phyloP scores from a whole-genome alignment of 768 basidiomycete species.

The Sporobolomyces phaffii region DNA sequence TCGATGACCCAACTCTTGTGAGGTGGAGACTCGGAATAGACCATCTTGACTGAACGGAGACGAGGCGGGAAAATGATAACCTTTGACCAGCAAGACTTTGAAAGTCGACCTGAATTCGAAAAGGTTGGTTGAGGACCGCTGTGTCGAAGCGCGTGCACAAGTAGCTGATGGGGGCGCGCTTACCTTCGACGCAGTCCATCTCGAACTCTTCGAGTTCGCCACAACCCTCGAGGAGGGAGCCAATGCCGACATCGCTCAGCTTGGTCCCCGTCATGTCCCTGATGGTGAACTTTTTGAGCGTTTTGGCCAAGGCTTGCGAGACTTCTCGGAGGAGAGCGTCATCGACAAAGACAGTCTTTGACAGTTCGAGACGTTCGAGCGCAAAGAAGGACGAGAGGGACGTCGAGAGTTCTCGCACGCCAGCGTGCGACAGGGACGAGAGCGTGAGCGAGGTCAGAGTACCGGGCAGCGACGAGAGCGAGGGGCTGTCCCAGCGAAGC shows the following conservation, averaged over 20 bases:
- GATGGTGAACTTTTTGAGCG: conserved; percentile 9
- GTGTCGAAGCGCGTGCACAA: too few species aligned
- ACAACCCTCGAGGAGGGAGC: conserved; percentile 15
- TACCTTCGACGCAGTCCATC: conserved; percentile 30
- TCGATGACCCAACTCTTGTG: conserved; percentile 36
- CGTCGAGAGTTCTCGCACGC: neutral
- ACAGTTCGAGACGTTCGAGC: conserved; percentile 26
- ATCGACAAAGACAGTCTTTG: conserved; percentile 31
- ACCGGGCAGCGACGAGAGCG: conserved; percentile 2
- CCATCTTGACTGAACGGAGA: conserved; percentile 11
- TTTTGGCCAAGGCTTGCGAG: neutral
- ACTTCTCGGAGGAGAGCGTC: conserved; percentile 14
- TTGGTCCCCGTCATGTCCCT: conserved; percentile 35
- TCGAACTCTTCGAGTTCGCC: conserved; percentile 19
- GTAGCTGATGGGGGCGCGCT: too few species aligned
- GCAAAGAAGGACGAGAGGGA: conserved; percentile 8
- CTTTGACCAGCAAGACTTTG: conserved; percentile 20
- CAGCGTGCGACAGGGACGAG: conserved; percentile 21
- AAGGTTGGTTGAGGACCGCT: neutral
- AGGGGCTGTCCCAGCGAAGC: conserved; percentile 28
- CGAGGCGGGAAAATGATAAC: conserved; percentile 9
- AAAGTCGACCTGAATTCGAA: conserved; percentile 26
- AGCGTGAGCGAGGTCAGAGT: conserved; percentile 11
- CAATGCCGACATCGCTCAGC: conserved; percentile 18
- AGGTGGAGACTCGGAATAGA: conserved; percentile 20